phyloP scores from a whole-genome alignment of 2,329 filamentous ascomycete genomes.

The Xylariaceae sp. region DNA sequence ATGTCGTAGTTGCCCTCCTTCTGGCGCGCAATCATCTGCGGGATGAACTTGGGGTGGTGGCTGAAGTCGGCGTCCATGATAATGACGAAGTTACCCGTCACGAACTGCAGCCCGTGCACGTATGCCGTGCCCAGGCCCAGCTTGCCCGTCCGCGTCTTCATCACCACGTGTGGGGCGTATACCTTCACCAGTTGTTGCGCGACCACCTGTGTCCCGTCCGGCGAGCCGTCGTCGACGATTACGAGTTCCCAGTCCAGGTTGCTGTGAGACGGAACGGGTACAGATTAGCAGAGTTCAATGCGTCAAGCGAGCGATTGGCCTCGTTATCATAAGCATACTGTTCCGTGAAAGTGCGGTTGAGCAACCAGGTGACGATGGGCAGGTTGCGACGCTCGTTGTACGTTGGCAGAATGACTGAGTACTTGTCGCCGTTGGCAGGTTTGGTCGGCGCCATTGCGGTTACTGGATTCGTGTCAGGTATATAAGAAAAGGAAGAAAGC shows the following conservation, averaged over 20 bases:
- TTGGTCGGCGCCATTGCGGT: slow-evolving; percentile 46
- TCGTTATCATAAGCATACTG: slow-evolving; percentile 52
- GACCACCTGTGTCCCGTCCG: slow-evolving; percentile 88
- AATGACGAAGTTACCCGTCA: slow-evolving; percentile 90
- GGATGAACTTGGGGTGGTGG: slow-evolving; percentile 99
- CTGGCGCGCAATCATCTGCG: slow-evolving; percentile 84
- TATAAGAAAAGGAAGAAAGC: slow-evolving; percentile 3
- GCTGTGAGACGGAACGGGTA: slow-evolving; percentile 42
- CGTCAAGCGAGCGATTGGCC: neutral
- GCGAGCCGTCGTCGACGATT: slow-evolving; percentile 96
- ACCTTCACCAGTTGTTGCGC: slow-evolving; percentile 85
- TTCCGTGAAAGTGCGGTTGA: slow-evolving; percentile 87
- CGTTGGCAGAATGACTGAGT: slow-evolving; percentile 94
- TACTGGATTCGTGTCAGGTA: neutral
- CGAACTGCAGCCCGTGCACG: slow-evolving; percentile 88
- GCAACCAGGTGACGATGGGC: slow-evolving; percentile 90
- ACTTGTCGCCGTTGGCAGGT: slow-evolving; percentile 61
- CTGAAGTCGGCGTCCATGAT: slow-evolving; percentile 99
- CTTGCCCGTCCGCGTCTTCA: slow-evolving; percentile 88
- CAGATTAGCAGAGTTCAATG: slow-evolving; percentile 16
- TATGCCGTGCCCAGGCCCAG: slow-evolving; percentile 96
- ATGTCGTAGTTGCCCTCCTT: slow-evolving; percentile 81
- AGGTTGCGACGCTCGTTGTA: slow-evolving; percentile 98
- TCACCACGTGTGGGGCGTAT: slow-evolving; percentile 73
- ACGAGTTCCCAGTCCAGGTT: slow-evolving; percentile 96